A percentile compares a stretch with the other conserved stretches of the same genome.
Conservation (phyloP, 345 rosid species). For the Eucalyptus curtisii region DNA sequence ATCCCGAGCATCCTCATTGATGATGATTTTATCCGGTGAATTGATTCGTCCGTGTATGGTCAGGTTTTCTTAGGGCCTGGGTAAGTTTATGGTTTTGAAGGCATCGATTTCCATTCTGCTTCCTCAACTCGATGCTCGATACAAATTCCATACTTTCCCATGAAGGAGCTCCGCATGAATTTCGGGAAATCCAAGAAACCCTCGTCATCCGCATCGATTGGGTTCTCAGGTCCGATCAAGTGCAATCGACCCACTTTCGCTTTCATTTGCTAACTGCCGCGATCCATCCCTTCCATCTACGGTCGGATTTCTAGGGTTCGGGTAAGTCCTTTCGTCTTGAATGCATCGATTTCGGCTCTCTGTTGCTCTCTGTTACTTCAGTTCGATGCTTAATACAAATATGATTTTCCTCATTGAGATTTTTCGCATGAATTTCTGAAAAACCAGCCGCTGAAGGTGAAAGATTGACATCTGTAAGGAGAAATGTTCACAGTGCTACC, state of each 20-base stretch:
- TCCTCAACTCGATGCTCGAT: neutral
- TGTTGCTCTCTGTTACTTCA: neutral
- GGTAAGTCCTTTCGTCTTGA: neutral
- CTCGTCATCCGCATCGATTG: neutral
- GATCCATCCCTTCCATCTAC: neutral
- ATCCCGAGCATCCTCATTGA: fast-evolving
- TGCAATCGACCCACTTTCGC: neutral
- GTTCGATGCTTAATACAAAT: neutral
- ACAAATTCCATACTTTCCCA: neutral
- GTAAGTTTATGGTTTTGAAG: neutral
- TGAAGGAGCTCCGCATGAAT: neutral
- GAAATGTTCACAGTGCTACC: neutral
- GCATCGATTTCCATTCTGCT: neutral
- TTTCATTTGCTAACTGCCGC: neutral
- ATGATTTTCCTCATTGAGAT: neutral
- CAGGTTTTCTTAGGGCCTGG: neutral
- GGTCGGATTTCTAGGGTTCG: neutral
- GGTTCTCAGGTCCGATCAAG: neutral
- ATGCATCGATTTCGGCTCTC: neutral
- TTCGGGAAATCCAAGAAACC: neutral
- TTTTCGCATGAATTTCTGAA: fast-evolving
- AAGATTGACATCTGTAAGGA: neutral
- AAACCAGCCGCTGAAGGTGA: neutral
- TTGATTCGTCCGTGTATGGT: neutral
- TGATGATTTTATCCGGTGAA: neutral